Base-by-base conservation (phyloP, 176 grass and related monocot genomes). In the Oryza meridionalis region DNA sequence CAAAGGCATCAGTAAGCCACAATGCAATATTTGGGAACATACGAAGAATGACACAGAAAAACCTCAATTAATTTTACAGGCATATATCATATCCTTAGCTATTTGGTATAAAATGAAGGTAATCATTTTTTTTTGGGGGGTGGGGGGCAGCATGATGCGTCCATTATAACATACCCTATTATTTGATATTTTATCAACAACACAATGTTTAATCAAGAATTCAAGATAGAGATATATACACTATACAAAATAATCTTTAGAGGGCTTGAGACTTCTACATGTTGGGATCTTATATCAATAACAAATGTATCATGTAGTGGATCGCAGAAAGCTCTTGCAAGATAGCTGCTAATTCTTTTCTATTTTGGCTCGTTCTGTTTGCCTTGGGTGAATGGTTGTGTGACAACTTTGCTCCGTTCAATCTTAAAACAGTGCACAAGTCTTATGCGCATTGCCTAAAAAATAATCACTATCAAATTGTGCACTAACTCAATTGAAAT, bases 21-120 rank as follows among this genome's bases (percentile, higher is more conserved):
- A 75, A 32, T 12, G 67, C 5, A 72, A 72, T 27, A 86, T 17
- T 49, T 15, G 37, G 19, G 27, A 53, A 72, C 37, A 83, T 75
- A 65, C 3, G 7, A 65, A 45, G 26, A 63, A 1, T 19, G 4
- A 74, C 42, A 21, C 4, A 6, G 42, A 75, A 74, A 58, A 38
- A 83, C 9, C 17, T 11, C 38, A 26, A 65, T 15, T 59, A 83
- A 40, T 65, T 66, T 35, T 65, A 76, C 71, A n/a, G 4, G 27
- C 24, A 75, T 33, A 66, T 50, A 75, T 31, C 65, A 70, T 40
- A 24, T 21, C 2, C 58, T 62, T 65, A 42, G 45, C 44, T 42
- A 55, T 55, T 84, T 51, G 21, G 31, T 35, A 76, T 27, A 15
- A 68, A 49, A 84, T 77, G 31, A 27, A 77, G 72, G 32, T 16